Evolutionary conservation across 2,329 filamentous ascomycete genomes (phyloP).

Genomic region (Westerdykella ornata): DNA sequence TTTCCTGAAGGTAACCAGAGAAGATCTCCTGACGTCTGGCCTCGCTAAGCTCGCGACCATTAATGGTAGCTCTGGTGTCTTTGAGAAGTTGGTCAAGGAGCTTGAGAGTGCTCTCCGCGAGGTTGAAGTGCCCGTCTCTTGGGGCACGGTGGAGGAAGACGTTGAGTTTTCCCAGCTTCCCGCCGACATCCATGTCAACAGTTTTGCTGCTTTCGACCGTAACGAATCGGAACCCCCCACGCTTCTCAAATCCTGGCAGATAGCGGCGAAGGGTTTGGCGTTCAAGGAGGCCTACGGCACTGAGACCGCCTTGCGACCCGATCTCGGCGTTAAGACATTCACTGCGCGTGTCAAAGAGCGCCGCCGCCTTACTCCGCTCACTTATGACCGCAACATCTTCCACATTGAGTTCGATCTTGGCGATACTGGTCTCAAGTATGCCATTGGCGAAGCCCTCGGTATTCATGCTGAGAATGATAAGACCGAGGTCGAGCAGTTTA

Average conservation of each 20-base stretch:
- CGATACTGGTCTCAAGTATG: conserved; percentile 83
- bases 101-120: conserved; percentile 64
- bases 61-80: conserved; percentile 53
- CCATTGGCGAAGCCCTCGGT: conserved; percentile 93
- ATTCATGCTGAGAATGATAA: conserved; percentile 93
- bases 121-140: conserved; percentile 70
- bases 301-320: conserved; percentile 67
- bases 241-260: conserved; percentile 69
- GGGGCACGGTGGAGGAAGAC: conserved; percentile 64
- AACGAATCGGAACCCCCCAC: conserved; percentile 61
- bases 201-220: conserved; percentile 76
- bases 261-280: conserved; percentile 74
- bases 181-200: conserved; percentile 64
- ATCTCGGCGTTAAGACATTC: conserved; percentile 76
- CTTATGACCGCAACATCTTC: conserved; percentile 98
- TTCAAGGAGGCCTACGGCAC: conserved; percentile 95
- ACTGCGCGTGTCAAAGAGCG: conserved; percentile 92
- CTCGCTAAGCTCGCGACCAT: conserved; percentile 60
- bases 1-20: conserved; percentile 71
- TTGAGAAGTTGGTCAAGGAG: conserved; percentile 54
- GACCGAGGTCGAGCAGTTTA: conserved; percentile 72
- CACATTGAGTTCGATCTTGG: conserved; percentile 98
- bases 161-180: conserved; percentile 50
- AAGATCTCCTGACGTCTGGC: conserved; percentile 56
- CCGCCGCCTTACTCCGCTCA: conserved; percentile 76